Evolutionary conservation across 2,329 filamentous ascomycete species (phyloP).

Genomic region (Aspergillus flavus): DNA sequence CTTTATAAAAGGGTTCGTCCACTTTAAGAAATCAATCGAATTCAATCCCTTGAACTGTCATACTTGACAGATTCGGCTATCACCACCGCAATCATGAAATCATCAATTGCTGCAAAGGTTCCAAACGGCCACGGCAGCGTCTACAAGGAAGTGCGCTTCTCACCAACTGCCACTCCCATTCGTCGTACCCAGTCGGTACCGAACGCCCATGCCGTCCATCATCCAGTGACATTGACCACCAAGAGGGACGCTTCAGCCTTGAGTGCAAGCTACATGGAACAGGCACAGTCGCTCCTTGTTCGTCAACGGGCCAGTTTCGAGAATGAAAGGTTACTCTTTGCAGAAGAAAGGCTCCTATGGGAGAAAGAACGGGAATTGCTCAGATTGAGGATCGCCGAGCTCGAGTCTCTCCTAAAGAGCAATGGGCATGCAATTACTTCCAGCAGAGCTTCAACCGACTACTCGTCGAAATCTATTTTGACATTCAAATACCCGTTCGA

Average conservation of each 20-base stretch:
- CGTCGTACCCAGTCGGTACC: slow-evolving; percentile 45
- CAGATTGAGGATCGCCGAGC: slow-evolving; percentile 43
- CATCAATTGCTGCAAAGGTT: slow-evolving; percentile 23
- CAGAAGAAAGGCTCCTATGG: slow-evolving; percentile 48
- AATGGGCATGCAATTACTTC: slow-evolving; percentile 15
- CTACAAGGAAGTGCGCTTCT: slow-evolving; percentile 48
- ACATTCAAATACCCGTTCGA: slow-evolving; percentile 19
- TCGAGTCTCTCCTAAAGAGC: slow-evolving; percentile 39
- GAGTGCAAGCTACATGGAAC: slow-evolving; percentile 43
- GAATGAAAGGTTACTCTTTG: slow-evolving; percentile 43
- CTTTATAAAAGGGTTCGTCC: slow-evolving; percentile 18
- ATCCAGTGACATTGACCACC: slow-evolving; percentile 25
- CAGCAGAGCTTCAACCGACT: slow-evolving; percentile 15
- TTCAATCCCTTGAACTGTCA: slow-evolving; percentile 9
- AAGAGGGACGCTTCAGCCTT: slow-evolving; percentile 29
- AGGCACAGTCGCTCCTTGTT: slow-evolving; percentile 43
- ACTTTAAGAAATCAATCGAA: not conserved
- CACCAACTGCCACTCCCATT: slow-evolving; percentile 38
- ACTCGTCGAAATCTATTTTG: slow-evolving; percentile 9
- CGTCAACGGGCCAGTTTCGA: slow-evolving; percentile 43
- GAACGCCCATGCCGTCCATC: slow-evolving; percentile 35
- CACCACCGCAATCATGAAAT: slow-evolving; percentile 27
- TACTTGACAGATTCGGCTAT: slow-evolving; percentile 8
- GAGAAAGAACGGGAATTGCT: slow-evolving; percentile 46
- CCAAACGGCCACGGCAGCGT: slow-evolving; percentile 38